Conservation (phyloP, 1,139 yeast species). For the Hyphopichia wangnamkhiaoensis region DNA sequence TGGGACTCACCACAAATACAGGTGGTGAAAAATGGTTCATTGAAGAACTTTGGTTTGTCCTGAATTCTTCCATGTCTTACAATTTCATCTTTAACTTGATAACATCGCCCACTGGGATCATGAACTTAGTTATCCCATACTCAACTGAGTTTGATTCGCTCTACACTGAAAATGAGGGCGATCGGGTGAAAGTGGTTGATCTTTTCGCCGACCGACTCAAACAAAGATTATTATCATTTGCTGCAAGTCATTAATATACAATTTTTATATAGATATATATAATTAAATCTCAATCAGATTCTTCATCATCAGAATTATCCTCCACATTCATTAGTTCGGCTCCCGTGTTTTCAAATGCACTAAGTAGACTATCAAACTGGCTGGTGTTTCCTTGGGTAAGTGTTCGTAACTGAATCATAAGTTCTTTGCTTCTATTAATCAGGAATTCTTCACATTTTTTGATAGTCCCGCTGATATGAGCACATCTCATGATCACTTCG, state of each 20-base stretch:
- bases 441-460: conserved; percentile 77
- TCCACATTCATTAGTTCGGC: background rate
- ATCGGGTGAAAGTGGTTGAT: background rate
- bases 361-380: background rate
- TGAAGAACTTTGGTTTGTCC: conserved; percentile 4
- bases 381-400: background rate
- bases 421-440: conserved; percentile 41
- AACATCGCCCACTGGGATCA: background rate
- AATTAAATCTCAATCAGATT: background rate
- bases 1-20: background rate
- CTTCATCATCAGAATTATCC: conserved; percentile 1
- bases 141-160: background rate
- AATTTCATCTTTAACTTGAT: conserved; percentile 3
- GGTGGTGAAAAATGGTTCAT: background rate
- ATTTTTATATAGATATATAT: background rate
- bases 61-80: conserved; percentile 1
- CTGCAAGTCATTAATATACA: background rate
- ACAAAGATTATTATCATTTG: background rate
- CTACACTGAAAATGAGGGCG: background rate
- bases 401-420: conserved; percentile 26
- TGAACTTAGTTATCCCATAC: conserved; percentile 2
- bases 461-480: conserved; percentile 84
- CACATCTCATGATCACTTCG: conserved; percentile 58
- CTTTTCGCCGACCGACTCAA: background rate
- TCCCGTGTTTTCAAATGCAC: conserved; percentile 3